Evolutionary conservation across 805 yeast species (phyloP).

Genomic region (Lipomyces yamanashiensis): DNA sequence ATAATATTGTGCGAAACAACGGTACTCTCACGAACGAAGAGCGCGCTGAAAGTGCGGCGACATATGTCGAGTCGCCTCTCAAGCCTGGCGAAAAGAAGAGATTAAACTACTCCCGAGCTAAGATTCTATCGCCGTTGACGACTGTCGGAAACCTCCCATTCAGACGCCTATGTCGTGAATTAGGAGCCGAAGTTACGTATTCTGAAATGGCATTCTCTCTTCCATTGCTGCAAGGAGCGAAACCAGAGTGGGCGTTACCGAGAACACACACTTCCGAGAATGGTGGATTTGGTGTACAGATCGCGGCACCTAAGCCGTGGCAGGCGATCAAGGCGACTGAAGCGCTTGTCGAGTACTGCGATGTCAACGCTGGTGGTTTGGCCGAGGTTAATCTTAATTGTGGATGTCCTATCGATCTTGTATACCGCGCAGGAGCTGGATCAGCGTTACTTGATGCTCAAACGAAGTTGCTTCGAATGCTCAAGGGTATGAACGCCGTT

Average conservation of each 20-base stretch:
- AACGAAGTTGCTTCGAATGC: slow-evolving; percentile 72
- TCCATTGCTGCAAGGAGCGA: slow-evolving; percentile 86
- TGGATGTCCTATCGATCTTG: slow-evolving; percentile 96
- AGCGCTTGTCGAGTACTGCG: slow-evolving; percentile 52
- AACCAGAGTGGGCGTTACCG: slow-evolving; percentile 97
- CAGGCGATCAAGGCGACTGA: slow-evolving; percentile 94
- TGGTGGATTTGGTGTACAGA: slow-evolving; percentile 76
- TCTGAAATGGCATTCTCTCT: slow-evolving; percentile 92
- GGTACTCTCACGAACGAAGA: slow-evolving; percentile 39
- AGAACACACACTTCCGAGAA: slow-evolving; percentile 76
- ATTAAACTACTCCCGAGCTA: slow-evolving; percentile 69
- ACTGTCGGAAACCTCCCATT: slow-evolving; percentile 97
- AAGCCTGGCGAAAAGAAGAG: slow-evolving; percentile 80
- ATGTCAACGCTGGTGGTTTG: slow-evolving; percentile 44
- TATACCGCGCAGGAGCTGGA: slow-evolving; percentile 95
- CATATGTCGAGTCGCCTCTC: slow-evolving; percentile 78
- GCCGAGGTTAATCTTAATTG: slow-evolving; percentile 91
- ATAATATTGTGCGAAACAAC: slow-evolving; percentile 44
- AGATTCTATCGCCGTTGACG: slow-evolving; percentile 92
- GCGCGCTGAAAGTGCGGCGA: slow-evolving; percentile 44
- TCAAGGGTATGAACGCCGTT: slow-evolving; percentile 86
- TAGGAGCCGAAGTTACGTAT: slow-evolving; percentile 93
- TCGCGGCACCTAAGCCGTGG: slow-evolving; percentile 91
- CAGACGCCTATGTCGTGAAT: slow-evolving; percentile 84
- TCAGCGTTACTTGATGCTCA: slow-evolving; percentile 91